Percentiles rank a stretch among this genome's conserved stretches.
Evolutionary conservation across 768 basidiomycete species (phyloP).

Genomic region (Xanthoconium stramineum): DNA sequence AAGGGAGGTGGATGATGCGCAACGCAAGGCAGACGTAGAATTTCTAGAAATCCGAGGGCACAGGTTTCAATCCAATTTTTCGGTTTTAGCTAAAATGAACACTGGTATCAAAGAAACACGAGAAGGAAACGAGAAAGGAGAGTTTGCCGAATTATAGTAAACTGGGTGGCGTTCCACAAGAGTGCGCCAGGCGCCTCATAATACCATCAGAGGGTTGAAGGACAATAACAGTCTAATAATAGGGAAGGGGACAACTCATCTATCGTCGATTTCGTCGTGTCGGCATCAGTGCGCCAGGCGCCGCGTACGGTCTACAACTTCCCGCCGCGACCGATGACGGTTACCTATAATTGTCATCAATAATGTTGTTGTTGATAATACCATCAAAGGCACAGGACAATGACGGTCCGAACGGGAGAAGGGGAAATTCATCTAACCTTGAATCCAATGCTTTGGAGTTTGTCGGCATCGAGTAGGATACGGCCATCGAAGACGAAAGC

Average conservation of each 20-base stretch:
- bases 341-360: conserved; percentile 38
- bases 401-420: not conserved
- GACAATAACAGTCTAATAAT: not conserved
- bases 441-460: conserved; percentile 86
- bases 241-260: not conserved
- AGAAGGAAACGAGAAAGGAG: not conserved
- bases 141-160: not conserved
- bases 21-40: too few species aligned
- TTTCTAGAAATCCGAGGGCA: too few species aligned
- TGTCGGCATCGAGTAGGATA: conserved; percentile 77
- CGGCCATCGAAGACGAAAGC: conserved; percentile 97
- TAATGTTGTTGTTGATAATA: conserved; percentile 4
- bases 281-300: not conserved
- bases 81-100: conserved; percentile 15
- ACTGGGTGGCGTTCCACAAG: conserved; percentile 8
- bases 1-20: not conserved
- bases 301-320: conserved; percentile 25
- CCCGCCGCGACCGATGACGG: conserved; percentile 57
- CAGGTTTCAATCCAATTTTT: not conserved
- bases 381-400: conserved; percentile 2
- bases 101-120: not conserved
- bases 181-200: not conserved
- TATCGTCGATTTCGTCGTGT: not conserved
- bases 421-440: conserved; percentile 42
- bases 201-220: conserved; percentile 3